Percentiles rank a stretch among this genome's conserved stretches.
phyloP scores from a whole-genome alignment of 164 flowering plant genomes.

The Akebia trifoliata region DNA sequence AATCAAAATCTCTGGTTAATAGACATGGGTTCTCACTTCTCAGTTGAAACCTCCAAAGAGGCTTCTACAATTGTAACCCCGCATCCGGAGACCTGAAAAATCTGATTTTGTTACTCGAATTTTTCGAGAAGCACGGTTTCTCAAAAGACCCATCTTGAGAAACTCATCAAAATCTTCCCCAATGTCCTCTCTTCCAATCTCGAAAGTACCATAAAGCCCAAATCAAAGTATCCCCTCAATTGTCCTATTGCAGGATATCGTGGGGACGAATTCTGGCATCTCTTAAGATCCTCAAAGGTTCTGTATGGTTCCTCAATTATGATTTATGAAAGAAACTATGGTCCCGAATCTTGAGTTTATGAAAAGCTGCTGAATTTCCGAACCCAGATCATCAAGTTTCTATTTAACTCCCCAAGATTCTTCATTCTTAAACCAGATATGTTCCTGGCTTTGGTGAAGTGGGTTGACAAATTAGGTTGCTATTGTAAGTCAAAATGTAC shows the following conservation, averaged over 20 bases:
- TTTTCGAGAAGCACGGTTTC: neutral
- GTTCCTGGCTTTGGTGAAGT: neutral
- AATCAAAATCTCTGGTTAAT: conserved; percentile 2
- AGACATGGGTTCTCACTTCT: conserved; percentile 7
- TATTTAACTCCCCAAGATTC: neutral
- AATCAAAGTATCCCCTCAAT: conserved; percentile 5
- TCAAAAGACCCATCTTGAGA: conserved; percentile 3
- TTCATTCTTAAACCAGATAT: neutral
- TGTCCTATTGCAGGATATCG: neutral
- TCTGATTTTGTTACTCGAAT: conserved; percentile 1
- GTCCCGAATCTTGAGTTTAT: conserved; percentile 1
- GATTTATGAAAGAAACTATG: conserved; percentile 4
- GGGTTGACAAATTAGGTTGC: conserved; percentile 4
- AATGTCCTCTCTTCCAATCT: neutral
- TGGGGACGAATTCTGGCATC: conserved; percentile 3
- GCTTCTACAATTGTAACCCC: neutral
- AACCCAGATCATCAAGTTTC: neutral
- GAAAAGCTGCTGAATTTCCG: conserved; percentile 5
- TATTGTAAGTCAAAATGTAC: neutral
- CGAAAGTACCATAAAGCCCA: conserved; percentile 4
- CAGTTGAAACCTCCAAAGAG: neutral
- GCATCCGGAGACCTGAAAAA: neutral
- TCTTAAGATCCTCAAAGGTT: conserved; percentile 2
- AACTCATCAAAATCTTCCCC: neutral
- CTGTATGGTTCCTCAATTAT: neutral